Base-by-base conservation (phyloP, 2,329 filamentous ascomycete species). In the Cladosporium phlei region DNA sequence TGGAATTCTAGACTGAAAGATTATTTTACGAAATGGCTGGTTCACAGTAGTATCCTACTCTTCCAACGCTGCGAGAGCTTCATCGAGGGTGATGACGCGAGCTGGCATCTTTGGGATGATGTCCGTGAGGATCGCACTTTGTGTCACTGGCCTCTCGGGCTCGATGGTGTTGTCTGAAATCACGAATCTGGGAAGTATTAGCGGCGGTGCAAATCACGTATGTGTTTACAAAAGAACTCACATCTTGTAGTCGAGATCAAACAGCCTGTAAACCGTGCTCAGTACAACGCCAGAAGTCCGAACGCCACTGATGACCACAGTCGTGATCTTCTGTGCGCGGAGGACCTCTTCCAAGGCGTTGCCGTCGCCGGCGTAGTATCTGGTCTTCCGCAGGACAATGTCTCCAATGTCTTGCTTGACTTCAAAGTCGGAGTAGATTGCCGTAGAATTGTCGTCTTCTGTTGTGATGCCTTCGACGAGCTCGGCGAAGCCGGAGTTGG, bases 221-320 rank as follows among this genome's bases (percentile, higher is more conserved):
- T 38, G 38, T 39, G 34, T 38, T n/a, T 22, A 22, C 22, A 30
- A 11, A 21, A 16, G n/a, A 24, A 69, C 66, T 54, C 62, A 72
- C 40, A 73, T 61, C 9, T 67, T 65, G 46, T 68, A 72, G 46
- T 72, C 66, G 27, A 71, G 48, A 52, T 73, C 68, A 38, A 71
- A 72, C 11, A 73, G 49, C 12, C 62, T 61, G 49, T 73, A 72
- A 2, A 66, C 59, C 8, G 69, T 72, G 33, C 59, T 65, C 59
- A 73, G 59, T 5, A 73, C 62, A 1, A 71, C 70, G 0, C 68
- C 70, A 2, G 65, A 67, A 12, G 71, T 66, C 24, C 61, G 60
- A 19, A 73, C 47, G 0, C 70, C 71, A 9, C 64, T 70, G 60
- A 62, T 25, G 33, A 73, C 52, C 9, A 72, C 67, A 2, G 69